Evolutionary conservation across 2,329 filamentous ascomycete genomes (phyloP).

Genomic region (Knufia petricola): DNA sequence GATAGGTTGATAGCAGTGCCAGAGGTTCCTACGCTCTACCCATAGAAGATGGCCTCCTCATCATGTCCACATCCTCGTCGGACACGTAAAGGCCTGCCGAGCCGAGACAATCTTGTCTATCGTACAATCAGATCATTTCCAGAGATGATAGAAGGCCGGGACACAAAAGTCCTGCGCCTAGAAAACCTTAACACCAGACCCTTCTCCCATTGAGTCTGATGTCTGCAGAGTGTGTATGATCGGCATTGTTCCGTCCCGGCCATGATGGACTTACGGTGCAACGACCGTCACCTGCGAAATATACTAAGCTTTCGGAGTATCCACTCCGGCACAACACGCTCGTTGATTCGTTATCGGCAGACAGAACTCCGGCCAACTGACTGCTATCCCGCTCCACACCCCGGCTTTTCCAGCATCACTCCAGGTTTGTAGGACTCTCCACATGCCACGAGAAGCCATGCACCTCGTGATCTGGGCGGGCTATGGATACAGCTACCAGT

Average conservation of each 20-base stretch:
- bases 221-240: no score
- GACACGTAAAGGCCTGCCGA: no score
- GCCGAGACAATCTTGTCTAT: neutral
- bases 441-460: neutral
- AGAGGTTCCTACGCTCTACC: no score
- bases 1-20: no score
- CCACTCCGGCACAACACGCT: neutral
- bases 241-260: no score
- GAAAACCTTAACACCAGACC: no score
- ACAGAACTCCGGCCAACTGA: neutral
- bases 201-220: no score
- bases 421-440: neutral
- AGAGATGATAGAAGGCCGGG: no score
- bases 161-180: no score
- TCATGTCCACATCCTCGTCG: no score
- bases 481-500: conserved; percentile 43
- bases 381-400: neutral
- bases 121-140: neutral
- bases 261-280: no score
- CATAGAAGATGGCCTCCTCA: no score
- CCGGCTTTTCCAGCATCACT: neutral
- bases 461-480: conserved; percentile 12
- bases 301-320: neutral
- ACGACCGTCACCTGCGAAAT: neutral
- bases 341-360: neutral